A percentile compares a stretch with the other conserved stretches of the same genome.
Evolutionary conservation across 371 early-diverging fungal genomes (phyloP).

Genomic region (Syncephalastrum racemosum): DNA sequence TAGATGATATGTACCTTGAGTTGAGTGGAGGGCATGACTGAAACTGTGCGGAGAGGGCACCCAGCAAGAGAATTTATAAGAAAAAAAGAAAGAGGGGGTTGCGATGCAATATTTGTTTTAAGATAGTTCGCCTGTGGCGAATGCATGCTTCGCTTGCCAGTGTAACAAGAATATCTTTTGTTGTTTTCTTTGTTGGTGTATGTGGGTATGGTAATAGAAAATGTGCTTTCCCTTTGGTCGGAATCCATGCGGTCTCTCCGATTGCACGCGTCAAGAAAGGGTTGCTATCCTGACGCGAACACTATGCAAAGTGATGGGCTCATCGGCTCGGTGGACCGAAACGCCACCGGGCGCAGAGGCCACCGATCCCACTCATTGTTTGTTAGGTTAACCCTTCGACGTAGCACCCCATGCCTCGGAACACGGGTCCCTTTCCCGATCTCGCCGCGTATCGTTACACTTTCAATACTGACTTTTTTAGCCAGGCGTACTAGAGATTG

Average conservation of each 20-base stretch:
- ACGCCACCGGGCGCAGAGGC: conserved; percentile 3
- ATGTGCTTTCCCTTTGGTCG: conserved; percentile 7
- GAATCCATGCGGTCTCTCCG: conserved; percentile 3
- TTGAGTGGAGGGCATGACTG: too few relatives aligned
- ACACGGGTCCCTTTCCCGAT: neutral
- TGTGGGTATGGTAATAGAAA: neutral
- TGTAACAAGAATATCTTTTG: conserved; percentile 7
- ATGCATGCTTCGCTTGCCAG: conserved; percentile 10
- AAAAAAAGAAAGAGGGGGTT: conserved; percentile 9
- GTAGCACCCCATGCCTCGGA: too few relatives aligned
- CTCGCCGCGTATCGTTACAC: neutral
- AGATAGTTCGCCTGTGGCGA: conserved; percentile 9
- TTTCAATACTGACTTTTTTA: conserved; percentile 11
- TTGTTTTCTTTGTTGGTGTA: conserved; percentile 5
- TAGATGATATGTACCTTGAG: conserved; percentile 1
- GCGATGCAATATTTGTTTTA: conserved; percentile 10
- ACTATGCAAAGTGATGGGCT: neutral
- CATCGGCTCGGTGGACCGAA: conserved; percentile 6
- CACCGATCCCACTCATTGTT: too few relatives aligned
- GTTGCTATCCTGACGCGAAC: conserved; percentile 5
- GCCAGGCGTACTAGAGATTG: neutral
- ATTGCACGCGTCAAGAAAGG: neutral
- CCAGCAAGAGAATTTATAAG: conserved; percentile 1
- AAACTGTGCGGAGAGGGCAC: neutral
- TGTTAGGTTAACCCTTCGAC: too few relatives aligned